Percentiles rank a stretch among this genome's conserved stretches.
Conservation (phyloP, 805 yeast genomes). For the Lipomyces starkeyi region DNA sequence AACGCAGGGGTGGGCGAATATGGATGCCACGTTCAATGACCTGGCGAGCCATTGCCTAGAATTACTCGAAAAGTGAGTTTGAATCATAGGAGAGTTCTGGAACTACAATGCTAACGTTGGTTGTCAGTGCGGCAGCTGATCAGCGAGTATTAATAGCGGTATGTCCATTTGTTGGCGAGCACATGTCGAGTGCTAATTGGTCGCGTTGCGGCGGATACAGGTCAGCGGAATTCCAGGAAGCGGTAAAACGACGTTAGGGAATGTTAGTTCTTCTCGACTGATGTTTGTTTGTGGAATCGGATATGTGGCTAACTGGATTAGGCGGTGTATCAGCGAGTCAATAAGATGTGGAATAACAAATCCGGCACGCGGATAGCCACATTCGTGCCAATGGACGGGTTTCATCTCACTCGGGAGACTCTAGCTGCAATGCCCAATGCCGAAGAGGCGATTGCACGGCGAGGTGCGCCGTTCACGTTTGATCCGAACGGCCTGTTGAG, state of each 20-base stretch:
- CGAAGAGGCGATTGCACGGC: slow-evolving; percentile 59
- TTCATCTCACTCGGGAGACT: slow-evolving; percentile 62
- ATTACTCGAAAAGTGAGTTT: slow-evolving; percentile 21
- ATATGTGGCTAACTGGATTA: not conserved
- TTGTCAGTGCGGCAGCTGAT: slow-evolving; percentile 22
- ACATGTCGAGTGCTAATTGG: not conserved
- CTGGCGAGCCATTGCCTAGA: slow-evolving; percentile 26
- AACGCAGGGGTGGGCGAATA: slow-evolving; percentile 4
- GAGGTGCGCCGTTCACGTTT: slow-evolving; percentile 90
- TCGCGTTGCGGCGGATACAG: slow-evolving; percentile 12
- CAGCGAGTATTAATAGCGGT: slow-evolving; percentile 33
- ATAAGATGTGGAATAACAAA: slow-evolving; percentile 12
- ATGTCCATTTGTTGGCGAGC: not conserved
- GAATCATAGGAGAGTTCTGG: not conserved
- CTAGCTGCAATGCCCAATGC: slow-evolving; percentile 61
- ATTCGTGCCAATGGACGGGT: slow-evolving; percentile 77
- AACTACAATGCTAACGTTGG: not conserved
- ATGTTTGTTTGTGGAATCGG: not conserved
- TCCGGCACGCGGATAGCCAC: slow-evolving; percentile 32
- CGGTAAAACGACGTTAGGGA: slow-evolving; percentile 34
- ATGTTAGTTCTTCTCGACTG: slow-evolving; percentile 11
- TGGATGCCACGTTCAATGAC: slow-evolving; percentile 28
- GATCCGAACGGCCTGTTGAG: slow-evolving; percentile 59
- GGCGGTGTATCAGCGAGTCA: slow-evolving; percentile 25
- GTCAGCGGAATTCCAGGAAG: slow-evolving; percentile 35